Evolutionary conservation across 116 monocot genomes (phyloP).

Genomic region (Cymodocea nodosa): DNA sequence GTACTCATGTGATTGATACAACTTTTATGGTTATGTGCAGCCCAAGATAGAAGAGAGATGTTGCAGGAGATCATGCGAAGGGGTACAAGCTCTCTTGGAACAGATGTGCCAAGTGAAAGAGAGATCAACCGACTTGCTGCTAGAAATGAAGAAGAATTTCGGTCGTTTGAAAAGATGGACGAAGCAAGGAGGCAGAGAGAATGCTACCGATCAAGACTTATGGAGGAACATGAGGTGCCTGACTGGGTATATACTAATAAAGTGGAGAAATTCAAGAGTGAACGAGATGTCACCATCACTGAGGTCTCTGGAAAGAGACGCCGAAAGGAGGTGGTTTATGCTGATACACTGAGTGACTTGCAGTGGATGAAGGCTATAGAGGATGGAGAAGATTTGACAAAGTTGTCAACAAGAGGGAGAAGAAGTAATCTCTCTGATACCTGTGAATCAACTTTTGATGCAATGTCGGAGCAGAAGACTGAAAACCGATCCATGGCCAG

Average conservation of each 20-base stretch:
- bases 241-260: constrained; percentile 70
- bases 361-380: constrained; percentile 89
- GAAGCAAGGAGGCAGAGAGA: constrained; percentile 82
- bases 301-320: constrained; percentile 54
- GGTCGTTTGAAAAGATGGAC: constrained; percentile 97
- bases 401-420: constrained; percentile 22
- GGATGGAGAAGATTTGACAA: constrained; percentile 60
- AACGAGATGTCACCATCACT: constrained; percentile 11
- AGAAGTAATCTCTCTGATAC: constrained; percentile 18
- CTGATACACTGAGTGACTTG: constrained; percentile 65
- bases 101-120: constrained; percentile 91
- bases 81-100: constrained; percentile 73
- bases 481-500: constrained; percentile 13
- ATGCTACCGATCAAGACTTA: constrained; percentile 71
- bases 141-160: constrained; percentile 77
- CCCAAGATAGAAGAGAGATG: constrained; percentile 83
- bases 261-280: constrained; percentile 20
- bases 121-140: constrained; percentile 99
- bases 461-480: constrained; percentile 20
- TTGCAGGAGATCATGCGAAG: constrained; percentile 82
- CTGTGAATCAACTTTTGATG: constrained; percentile 13
- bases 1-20: neutral
- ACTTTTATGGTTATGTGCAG: constrained; percentile 22
- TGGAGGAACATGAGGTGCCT: constrained; percentile 93
- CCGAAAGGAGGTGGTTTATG: constrained; percentile 69